phyloP scores from a whole-genome alignment of 2,329 filamentous ascomycete species.

The Nemania serpens region DNA sequence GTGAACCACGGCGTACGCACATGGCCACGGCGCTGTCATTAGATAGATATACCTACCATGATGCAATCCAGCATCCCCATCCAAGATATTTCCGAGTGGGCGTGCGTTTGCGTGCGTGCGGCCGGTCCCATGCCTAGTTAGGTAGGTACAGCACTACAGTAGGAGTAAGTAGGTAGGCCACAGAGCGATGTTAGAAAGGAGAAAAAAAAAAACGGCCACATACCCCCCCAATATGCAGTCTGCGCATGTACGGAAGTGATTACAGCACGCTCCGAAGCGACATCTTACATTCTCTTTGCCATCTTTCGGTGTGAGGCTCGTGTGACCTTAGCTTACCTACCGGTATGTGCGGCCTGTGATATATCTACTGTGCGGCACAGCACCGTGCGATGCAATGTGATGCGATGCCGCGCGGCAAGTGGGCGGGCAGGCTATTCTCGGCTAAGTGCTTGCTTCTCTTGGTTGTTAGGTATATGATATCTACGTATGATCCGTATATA shows the following conservation, averaged over 20 bases:
- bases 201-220: background rate
- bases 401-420: background rate
- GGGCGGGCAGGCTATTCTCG: no score
- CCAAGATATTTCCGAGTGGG: background rate
- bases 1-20: no score
- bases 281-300: no score
- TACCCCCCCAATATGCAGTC: background rate
- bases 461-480: no score
- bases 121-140: background rate
- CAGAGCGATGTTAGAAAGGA: background rate
- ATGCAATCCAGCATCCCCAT: slow-evolving; percentile 2
- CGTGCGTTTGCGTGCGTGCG: background rate
- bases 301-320: slow-evolving; percentile 25
- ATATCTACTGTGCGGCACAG: background rate
- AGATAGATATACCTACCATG: background rate
- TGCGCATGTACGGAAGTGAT: background rate
- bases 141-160: background rate
- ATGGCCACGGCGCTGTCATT: no score
- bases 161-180: no score
- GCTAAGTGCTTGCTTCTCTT: no score
- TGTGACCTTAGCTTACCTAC: slow-evolving; percentile 18
- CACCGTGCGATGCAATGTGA: background rate
- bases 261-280: no score
- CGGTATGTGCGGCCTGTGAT: slow-evolving; percentile 1
- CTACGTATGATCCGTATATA: no score